These are phyloP conservation scores for Pythium rishiriense DNA, from an alignment of 352 stramenopile genomes.

Conservation along the genomic window DNA sequence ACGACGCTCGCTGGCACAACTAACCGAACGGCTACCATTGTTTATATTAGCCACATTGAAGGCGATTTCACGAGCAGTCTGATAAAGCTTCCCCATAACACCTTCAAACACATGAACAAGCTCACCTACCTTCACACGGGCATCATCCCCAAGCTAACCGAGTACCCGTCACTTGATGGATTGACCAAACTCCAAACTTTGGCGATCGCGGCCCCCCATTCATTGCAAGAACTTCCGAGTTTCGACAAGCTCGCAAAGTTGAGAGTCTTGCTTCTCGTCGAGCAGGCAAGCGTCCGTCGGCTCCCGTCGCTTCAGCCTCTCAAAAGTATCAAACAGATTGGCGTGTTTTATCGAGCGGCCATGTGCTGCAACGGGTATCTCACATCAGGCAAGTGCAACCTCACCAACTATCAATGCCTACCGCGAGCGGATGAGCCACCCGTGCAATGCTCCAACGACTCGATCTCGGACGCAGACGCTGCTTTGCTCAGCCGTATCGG, in stretches of 20 bases:
- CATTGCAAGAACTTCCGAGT: not conserved
- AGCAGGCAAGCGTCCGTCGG: not conserved
- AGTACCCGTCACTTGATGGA: conserved; percentile 38
- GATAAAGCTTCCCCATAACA: conserved; percentile 15
- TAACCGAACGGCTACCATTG: not conserved
- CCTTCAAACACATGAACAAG: conserved; percentile 40
- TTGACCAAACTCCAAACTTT: conserved; percentile 37
- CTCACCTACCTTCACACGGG: conserved; percentile 43
- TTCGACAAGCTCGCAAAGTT: conserved; percentile 9
- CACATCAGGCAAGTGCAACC: conserved; percentile 13
- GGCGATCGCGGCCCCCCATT: conserved; percentile 18
- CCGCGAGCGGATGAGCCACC: not conserved
- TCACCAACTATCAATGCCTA: conserved; percentile 19
- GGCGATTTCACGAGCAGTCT: conserved; percentile 20
- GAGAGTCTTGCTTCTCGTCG: conserved; percentile 11
- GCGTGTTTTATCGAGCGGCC: not conserved
- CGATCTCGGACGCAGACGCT: not conserved
- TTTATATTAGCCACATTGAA: conserved; percentile 23
- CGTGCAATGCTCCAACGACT: conserved; percentile 1
- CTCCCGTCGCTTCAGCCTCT: conserved; percentile 20
- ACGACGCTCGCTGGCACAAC: no score
- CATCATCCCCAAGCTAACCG: conserved; percentile 26
- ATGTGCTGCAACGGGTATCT: conserved; percentile 29
- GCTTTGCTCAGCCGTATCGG: not conserved
- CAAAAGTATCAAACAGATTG: conserved; percentile 18